These are phyloP conservation scores for Dendrocalamus sinicus DNA, from an alignment of 176 grass and related monocot species.

Conservation along the genomic window DNA sequence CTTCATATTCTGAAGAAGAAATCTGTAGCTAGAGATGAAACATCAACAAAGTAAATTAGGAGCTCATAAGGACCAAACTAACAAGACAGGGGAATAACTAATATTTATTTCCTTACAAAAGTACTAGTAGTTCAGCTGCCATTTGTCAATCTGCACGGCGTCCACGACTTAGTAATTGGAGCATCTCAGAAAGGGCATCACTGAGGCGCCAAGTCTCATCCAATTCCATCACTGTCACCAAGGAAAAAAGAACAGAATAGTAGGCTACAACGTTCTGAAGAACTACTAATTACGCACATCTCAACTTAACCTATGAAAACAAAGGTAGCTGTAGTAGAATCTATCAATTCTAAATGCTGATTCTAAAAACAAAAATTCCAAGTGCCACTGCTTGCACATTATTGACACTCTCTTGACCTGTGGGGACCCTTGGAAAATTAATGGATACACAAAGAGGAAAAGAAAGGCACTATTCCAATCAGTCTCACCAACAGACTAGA, in stretches of 20 bases:
- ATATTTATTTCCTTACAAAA: no score
- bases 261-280: slow-evolving; percentile 7
- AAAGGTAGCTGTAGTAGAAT: not conserved
- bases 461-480: slow-evolving; percentile 23
- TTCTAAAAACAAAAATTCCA: not conserved
- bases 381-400: not conserved
- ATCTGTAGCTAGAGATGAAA: no score
- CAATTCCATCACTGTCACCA: slow-evolving; percentile 12
- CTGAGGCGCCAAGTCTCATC: not conserved
- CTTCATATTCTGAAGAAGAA: no score
- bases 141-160: not conserved
- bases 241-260: not conserved
- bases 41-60: no score
- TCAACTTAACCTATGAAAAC: not conserved
- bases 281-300: not conserved
- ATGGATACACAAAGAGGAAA: slow-evolving; percentile 19
- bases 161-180: slow-evolving; percentile 4
- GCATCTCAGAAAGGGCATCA: slow-evolving; percentile 1
- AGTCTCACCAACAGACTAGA: not conserved
- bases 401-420: not conserved
- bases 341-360: slow-evolving; percentile 3
- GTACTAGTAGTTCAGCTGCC: not conserved
- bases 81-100: no score
- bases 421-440: not conserved
- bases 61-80: no score